These are phyloP conservation scores for Scheffersomyces cryptocercus DNA, from an alignment of 1,139 yeast genomes.

Conservation along the genomic window DNA sequence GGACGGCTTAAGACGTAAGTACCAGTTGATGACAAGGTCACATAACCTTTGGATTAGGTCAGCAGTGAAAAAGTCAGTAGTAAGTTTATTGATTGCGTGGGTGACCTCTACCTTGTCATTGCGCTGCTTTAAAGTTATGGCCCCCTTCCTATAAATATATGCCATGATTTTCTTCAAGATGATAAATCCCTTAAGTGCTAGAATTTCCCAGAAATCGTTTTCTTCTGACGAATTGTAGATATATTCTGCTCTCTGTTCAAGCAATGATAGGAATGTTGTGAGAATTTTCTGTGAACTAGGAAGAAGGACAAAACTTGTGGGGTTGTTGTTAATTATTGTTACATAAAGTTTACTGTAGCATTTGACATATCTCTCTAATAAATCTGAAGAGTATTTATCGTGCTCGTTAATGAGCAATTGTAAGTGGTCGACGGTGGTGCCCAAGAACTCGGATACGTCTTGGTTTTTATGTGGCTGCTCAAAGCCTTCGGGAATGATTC, in stretches of 20 bases:
- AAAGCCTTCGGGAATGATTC: slow-evolving; percentile 76
- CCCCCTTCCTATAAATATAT: slow-evolving; percentile 65
- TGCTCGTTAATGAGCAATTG: slow-evolving; percentile 56
- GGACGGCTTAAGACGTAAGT: slow-evolving; percentile 66
- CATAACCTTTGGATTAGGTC: slow-evolving; percentile 58
- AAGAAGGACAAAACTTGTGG: slow-evolving; percentile 70
- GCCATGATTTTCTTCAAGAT: slow-evolving; percentile 66
- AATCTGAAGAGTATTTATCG: slow-evolving; percentile 53
- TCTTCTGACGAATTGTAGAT: slow-evolving; percentile 58
- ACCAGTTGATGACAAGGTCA: slow-evolving; percentile 69
- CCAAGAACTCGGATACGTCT: slow-evolving; percentile 61
- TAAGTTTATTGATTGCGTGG: slow-evolving; percentile 53
- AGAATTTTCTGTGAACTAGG: slow-evolving; percentile 65
- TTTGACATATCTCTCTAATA: slow-evolving; percentile 68
- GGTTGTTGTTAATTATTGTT: slow-evolving; percentile 55
- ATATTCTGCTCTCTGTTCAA: slow-evolving; percentile 62
- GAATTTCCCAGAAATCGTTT: slow-evolving; percentile 69
- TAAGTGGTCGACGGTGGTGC: slow-evolving; percentile 58
- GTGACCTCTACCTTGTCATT: slow-evolving; percentile 64
- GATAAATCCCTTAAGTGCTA: slow-evolving; percentile 69
- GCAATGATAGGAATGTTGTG: slow-evolving; percentile 54
- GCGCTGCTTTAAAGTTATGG: slow-evolving; percentile 62
- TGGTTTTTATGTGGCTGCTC: slow-evolving; percentile 65
- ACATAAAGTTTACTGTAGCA: slow-evolving; percentile 77
- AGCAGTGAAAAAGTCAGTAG: slow-evolving; percentile 57